A percentile compares a stretch with the other conserved stretches of the same genome.
Conservation (phyloP, 768 basidiomycete species). For the Kwoniella dejecticola region DNA sequence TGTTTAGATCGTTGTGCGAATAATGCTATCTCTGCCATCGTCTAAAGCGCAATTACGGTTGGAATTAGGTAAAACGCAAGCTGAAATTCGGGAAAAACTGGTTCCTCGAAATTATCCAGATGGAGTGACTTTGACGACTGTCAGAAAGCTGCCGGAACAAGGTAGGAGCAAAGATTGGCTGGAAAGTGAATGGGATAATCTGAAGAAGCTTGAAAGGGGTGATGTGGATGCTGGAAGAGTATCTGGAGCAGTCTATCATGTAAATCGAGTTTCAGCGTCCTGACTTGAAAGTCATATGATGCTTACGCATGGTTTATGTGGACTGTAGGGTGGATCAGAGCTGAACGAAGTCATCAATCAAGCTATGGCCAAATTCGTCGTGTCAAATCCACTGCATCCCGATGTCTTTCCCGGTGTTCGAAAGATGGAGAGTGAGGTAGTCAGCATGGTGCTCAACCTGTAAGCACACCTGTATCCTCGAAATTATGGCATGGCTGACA, state of each 20-base stretch:
- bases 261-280: slow-evolving; percentile 17
- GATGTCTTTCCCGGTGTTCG: slow-evolving; percentile 84
- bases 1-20: slow-evolving; percentile 28
- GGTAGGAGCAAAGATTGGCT: slow-evolving; percentile 48
- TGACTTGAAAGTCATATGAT: too few species aligned
- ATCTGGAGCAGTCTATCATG: slow-evolving; percentile 55
- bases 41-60: slow-evolving; percentile 35
- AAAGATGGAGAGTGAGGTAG: slow-evolving; percentile 97
- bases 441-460: slow-evolving; percentile 80
- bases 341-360: slow-evolving; percentile 74
- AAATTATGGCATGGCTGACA: not conserved
- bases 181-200: slow-evolving; percentile 43
- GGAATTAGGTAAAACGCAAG: slow-evolving; percentile 40
- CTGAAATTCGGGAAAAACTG: slow-evolving; percentile 41
- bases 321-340: slow-evolving; percentile 73
- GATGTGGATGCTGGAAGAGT: slow-evolving; percentile 50
- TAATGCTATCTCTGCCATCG: slow-evolving; percentile 50
- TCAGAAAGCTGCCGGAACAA: slow-evolving; percentile 38
- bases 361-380: slow-evolving; percentile 77
- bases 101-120: slow-evolving; percentile 41
- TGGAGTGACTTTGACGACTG: slow-evolving; percentile 31
- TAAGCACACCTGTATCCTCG: slow-evolving; percentile 23
- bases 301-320: too few species aligned
- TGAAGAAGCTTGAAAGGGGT: slow-evolving; percentile 48
- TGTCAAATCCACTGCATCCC: slow-evolving; percentile 88